Evolutionary conservation across 1,284 basidiomycete species (phyloP), one percentile per base, ranked within the genome.

Genomic region (Rhodofomes roseus): DNA sequence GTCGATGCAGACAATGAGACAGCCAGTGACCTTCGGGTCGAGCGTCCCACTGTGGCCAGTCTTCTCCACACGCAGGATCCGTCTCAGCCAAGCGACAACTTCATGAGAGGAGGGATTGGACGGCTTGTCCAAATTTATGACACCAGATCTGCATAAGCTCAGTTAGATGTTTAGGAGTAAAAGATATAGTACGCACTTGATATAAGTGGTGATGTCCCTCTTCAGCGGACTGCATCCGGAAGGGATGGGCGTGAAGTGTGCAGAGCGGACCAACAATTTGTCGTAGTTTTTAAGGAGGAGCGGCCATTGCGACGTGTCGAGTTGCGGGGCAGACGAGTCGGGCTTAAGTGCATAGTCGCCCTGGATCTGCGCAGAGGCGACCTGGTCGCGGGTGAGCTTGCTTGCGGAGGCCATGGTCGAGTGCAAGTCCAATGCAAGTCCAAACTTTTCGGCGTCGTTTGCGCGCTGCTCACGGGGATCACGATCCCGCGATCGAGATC

Each of bases 41-140:
- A 99, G 86, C 50, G 96, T 99, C 66, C 96, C 95, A 65, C 94
- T 96, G 78, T 98, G 96, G 55, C 96, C 97, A 0, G 97, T 99
- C 80, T 99, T 99, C 77, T 99, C 96, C 37, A 93, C 93, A 29
- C 96, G 89, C 56, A 99, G 77, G 66, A 99, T 99, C 29, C 97
- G 87, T 68, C 96, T 86, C 65, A 99, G 79, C 97, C 97, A 99
- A 18, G 97, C 97, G 65, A 99, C 97, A 59, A 99, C 97, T 82
- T 99, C 97, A 79, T 99, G 97, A n/a, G 96, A 98, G 4, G 97
- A 99, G 8, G 97, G 97, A 79, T 99, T 99, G 53, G 96, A 98
- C 27, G 97, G 97, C 76, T 99, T 99, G 85, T 99, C 97, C 67
- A 99, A 83, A 80, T 99, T 98, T 76, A 99, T 99, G 60, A 98